phyloP scores from a whole-genome alignment of 1,284 basidiomycete genomes.

The Pyrrhoderma lamaoense region DNA sequence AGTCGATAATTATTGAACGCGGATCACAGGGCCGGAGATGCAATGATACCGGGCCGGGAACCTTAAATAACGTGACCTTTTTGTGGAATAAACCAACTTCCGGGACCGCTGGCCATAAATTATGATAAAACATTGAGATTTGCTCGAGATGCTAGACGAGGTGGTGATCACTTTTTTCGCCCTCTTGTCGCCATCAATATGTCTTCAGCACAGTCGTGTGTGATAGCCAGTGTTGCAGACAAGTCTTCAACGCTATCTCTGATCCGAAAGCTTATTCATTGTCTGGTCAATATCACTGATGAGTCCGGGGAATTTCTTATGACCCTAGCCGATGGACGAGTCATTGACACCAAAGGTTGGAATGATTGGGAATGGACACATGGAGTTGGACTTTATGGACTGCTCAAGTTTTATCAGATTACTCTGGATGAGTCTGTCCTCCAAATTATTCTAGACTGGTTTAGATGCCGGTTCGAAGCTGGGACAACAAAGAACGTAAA shows the following conservation, averaged over 20 bases:
- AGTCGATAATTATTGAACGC: too few species aligned
- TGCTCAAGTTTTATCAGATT: conserved; percentile 39
- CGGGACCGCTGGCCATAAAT: too few species aligned
- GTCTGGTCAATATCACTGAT: conserved; percentile 55
- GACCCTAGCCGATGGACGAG: conserved; percentile 45
- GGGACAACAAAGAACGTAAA: conserved; percentile 65
- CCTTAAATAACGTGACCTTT: too few species aligned
- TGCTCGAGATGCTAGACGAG: too few species aligned
- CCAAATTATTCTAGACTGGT: conserved; percentile 49
- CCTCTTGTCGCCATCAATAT: too few species aligned
- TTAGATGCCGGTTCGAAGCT: conserved; percentile 44
- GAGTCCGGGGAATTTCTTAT: conserved; percentile 51
- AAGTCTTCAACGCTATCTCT: conserved; percentile 24
- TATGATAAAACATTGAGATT: too few species aligned
- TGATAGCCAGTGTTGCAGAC: background rate
- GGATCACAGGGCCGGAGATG: too few species aligned
- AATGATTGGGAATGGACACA: conserved; percentile 66
- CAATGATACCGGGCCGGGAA: too few species aligned
- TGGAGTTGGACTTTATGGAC: conserved; percentile 45
- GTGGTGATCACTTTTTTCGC: too few species aligned
- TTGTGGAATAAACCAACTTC: too few species aligned
- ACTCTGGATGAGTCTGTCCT: conserved; percentile 38
- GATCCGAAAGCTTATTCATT: conserved; percentile 44
- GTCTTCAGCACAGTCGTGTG: too few species aligned
- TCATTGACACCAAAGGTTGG: conserved; percentile 65